These are phyloP conservation scores for Blastomyces emzantsi DNA, from an alignment of 2,329 filamentous ascomycete genomes.

Conservation along the genomic window DNA sequence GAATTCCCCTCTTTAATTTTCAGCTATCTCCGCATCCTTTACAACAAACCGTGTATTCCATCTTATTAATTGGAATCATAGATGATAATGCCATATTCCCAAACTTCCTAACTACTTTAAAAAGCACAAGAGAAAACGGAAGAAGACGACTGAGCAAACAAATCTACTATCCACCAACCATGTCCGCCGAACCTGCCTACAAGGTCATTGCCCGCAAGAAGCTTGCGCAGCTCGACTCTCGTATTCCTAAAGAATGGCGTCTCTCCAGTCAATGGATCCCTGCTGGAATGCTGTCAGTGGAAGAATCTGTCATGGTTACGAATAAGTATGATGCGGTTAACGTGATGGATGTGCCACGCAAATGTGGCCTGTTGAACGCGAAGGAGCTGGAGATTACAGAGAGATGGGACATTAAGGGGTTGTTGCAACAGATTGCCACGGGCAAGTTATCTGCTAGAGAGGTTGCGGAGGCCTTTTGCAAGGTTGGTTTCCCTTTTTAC, in stretches of 20 bases:
- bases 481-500: slow-evolving; percentile 24
- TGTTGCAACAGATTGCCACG: slow-evolving; percentile 29
- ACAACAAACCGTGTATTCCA: not conserved
- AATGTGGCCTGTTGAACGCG: slow-evolving; percentile 44
- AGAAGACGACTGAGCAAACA: too few relatives aligned
- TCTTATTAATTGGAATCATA: not conserved
- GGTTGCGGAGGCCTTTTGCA: slow-evolving; percentile 48
- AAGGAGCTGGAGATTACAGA: slow-evolving; percentile 50
- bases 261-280: slow-evolving; percentile 28
- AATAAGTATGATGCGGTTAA: slow-evolving; percentile 27
- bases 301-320: slow-evolving; percentile 29
- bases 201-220: slow-evolving; percentile 31
- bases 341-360: slow-evolving; percentile 43
- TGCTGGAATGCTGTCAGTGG: slow-evolving; percentile 27
- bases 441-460: slow-evolving; percentile 34
- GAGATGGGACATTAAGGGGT: slow-evolving; percentile 37
- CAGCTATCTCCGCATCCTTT: not conserved
- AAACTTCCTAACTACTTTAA: not conserved
- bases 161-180: not conserved
- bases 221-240: slow-evolving; percentile 29
- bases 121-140: not conserved
- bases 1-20: not conserved
- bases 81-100: not conserved
- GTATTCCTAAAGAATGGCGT: slow-evolving; percentile 35
- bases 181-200: slow-evolving; percentile 20